Base-by-base conservation (phyloP, 192 early-diverging fungal genomes). In the Backusella tarrabulga region DNA sequence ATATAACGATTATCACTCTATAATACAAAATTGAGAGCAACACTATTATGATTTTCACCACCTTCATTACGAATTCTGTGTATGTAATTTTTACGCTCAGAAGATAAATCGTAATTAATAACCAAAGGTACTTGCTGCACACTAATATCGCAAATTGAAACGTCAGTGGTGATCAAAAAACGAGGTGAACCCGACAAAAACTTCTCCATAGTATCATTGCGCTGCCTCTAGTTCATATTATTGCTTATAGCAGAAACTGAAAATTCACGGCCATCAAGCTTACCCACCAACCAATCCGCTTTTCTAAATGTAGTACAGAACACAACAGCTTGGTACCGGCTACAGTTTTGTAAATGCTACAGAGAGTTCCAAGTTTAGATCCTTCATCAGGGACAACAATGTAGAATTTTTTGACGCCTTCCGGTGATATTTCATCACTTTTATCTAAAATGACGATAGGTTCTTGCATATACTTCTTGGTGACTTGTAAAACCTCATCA, bases 251-350 rank as follows among this genome's bases (percentile, higher is more conserved):
- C 94, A 70, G 96, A 97, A 76, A 98, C 97, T 74, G 97, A 97
- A 87, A 99, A 98, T 80, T 93, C 91, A 72, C 92, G 87, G 74
- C 87, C 88, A 78, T 89, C 91, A 83, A 99, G 92, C 87, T 98
- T 94, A 84, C 99, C 97, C 72, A 97, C 98, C 76, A 99, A 86
- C 93, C 95, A 99, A 90, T 99, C 97, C 73, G 97, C 97, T 93
- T 98, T 99, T 90, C 96, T 95, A 84, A 95, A 91, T 79, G 97
- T 98, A 91, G 99, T 99, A 90, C 97, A 97, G 92, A 99, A 99
- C 81, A 99, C 98, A 82, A 99, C 96, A 44, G 97, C 97, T 89
- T 98, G 76, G 97, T 96, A 83, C 97, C 95, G 76, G 93, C 96
- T 82, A 99, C 91, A 68, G 97, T 97, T 81, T 98, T 95, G 90